These are phyloP conservation scores for Aspergillus tubingensis DNA, from an alignment of 2,329 filamentous ascomycete species.

Conservation along the genomic window DNA sequence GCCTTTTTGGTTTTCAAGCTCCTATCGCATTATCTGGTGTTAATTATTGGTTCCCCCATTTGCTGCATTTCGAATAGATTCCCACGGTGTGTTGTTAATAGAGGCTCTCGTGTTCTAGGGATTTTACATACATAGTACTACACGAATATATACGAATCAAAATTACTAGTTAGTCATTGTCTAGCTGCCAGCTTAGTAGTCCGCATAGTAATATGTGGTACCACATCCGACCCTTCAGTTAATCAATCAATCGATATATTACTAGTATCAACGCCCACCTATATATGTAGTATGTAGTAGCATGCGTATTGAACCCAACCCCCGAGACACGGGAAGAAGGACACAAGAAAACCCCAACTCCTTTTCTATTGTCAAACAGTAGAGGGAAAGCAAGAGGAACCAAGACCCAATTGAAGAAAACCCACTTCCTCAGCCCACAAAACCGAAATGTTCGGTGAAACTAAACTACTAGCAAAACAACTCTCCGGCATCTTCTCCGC, in stretches of 20 bases:
- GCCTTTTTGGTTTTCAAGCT: not conserved
- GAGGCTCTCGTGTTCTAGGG: not conserved
- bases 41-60: slow-evolving; percentile 1
- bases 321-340: not conserved
- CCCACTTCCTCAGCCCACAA: not conserved
- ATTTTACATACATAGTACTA: not conserved
- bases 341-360: not conserved
- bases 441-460: too few species aligned
- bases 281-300: not conserved
- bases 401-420: not conserved
- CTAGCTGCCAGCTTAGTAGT: too few species aligned
- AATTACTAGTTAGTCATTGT: too few species aligned
- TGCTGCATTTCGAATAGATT: slow-evolving; percentile 15
- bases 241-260: too few species aligned
- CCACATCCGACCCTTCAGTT: too few species aligned
- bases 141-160: too few species aligned
- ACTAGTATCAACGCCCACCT: too few species aligned
- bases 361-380: not conserved
- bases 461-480: too few species aligned
- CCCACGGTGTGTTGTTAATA: slow-evolving; percentile 12
- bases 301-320: not conserved
- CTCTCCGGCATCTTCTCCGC: too few species aligned
- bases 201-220: too few species aligned
- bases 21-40: slow-evolving; percentile 17
- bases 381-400: not conserved